Base-by-base conservation (phyloP, 768 basidiomycete genomes). In the Baorangia bicolor region DNA sequence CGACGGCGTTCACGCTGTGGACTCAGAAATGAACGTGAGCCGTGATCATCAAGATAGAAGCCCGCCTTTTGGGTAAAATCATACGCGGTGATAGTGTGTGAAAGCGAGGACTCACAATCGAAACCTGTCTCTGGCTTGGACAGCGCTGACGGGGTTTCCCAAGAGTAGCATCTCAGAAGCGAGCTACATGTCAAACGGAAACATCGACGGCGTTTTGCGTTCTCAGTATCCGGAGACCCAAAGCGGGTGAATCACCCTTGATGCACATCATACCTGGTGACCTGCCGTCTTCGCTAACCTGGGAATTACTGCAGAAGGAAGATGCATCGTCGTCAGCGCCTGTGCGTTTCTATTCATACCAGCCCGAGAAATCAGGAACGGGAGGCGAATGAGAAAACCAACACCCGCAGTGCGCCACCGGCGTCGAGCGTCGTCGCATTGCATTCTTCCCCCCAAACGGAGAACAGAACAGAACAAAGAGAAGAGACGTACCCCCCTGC, bases 111-210 rank as follows among this genome's bases (percentile, higher is more conserved):
- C 84, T 75, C 61, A 90, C 90, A 92, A 90, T 61, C 87, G 81
- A 67, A 89, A 92, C 51, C 85, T 80, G 49, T 77, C 78, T 47
- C 83, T 77, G 20, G 90, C 90, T 42, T 91, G 85, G 16, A 74
- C 65, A 9, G 92, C 87, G 40, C 75, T 79, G 63, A 94, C 73
- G n/a, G 80, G 75, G 53, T 79, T 81, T 42, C 92, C 92, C 34
- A 85, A 77, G 44, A 94, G 76, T 13, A 93, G 78, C 78, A 92
- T 75, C 69, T 94, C 86, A 28, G 90, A 79, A 35, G 88, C 88
- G 39, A 86, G 75, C 88, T 91, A 51, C n/a, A 35, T 20, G 50
- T 30, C 40, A 54, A 49, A 12, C 41, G 42, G 25, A 40, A 49
- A 39, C 27, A 51, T 23, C 28, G 49, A n/a, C 33, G 41, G 47